phyloP scores from a whole-genome alignment of 1,284 basidiomycete species.

The Cerioporus squamosus region DNA sequence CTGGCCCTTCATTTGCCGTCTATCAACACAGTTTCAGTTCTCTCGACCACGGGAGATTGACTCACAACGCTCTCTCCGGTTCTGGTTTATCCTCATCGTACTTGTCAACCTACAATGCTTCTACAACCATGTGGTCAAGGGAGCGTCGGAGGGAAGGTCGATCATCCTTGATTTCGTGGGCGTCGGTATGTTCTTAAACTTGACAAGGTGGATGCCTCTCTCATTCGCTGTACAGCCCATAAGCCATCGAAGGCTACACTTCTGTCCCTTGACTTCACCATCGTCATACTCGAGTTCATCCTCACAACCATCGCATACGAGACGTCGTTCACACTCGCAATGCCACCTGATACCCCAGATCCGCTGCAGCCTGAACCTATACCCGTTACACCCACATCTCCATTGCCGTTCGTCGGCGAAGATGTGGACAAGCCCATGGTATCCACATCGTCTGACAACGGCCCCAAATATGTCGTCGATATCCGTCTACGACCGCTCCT shows the following conservation, averaged over 20 bases:
- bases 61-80: conserved; percentile 59
- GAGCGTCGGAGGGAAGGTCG: conserved; percentile 54
- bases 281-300: conserved; percentile 65
- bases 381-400: conserved; percentile 29
- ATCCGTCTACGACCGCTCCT: conserved; percentile 57
- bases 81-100: conserved; percentile 63
- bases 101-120: conserved; percentile 61
- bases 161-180: conserved; percentile 79
- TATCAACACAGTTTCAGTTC: conserved; percentile 66
- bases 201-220: neutral
- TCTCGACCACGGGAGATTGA: conserved; percentile 68
- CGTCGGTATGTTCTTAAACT: conserved; percentile 54
- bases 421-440: conserved; percentile 24
- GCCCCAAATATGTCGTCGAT: conserved; percentile 59
- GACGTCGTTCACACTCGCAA: conserved; percentile 42
- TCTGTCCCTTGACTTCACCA: conserved; percentile 65
- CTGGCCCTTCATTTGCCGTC: conserved; percentile 57
- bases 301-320: conserved; percentile 73
- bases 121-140: conserved; percentile 60
- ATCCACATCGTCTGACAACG: conserved; percentile 26
- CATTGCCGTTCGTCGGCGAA: conserved; percentile 26
- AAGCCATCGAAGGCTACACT: conserved; percentile 65
- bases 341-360: conserved; percentile 38
- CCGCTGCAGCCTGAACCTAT: conserved; percentile 32
- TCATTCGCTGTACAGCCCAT: conserved; percentile 45